Base-by-base conservation (phyloP, 2,329 filamentous ascomycete genomes). In the Diatrype stigma region DNA sequence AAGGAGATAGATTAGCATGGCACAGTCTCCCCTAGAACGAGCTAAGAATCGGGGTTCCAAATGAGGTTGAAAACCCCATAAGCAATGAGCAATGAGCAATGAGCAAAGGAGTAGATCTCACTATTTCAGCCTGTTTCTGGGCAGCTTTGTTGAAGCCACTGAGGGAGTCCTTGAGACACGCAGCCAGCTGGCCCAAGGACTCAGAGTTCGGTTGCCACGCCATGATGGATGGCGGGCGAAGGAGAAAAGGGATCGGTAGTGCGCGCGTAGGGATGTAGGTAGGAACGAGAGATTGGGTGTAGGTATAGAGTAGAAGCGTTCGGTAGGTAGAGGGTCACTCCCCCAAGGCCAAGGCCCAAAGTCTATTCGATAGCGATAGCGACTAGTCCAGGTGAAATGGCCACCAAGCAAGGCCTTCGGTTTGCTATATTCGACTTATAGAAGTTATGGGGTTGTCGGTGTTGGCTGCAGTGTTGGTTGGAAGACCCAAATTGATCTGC, bases 151-250 rank as follows among this genome's bases (percentile, higher is more conserved):
- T 83, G 68, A 89, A 86, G 60, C 87, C 87, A 69, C 90, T 95
- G 64, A 97, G 79, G 42, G 94, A 96, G 75, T 97, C 92, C 74
- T 86, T 90, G 66, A 99, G 82, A 73, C 86, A 96, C 66, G 86
- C 82, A 60, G 90, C 87, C 59, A 99, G 84, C 80, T 96, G 92
- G 78, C 81, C 82, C 77, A 99, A 79, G 70, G 87, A 90, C 78
- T 92, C 89, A 64, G 87, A 83, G 65, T 89, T 79, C 56, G 94
- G 94, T 76, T 96, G 89, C 94, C 94, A 99, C 72, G 86, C 83
- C 92, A 96, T 96, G 68, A 65, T 73, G 65, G 64, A 54, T 54
- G 58, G 58, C 60, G 57, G 54, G 55, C 51, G 48, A 56, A 42
- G 32, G 38, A 50, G 46, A 50, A 57, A 28, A n/a, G 12, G 28